Evolutionary conservation across 352 stramenopile genomes (phyloP).

Genomic region (Pythium sukuiense): DNA sequence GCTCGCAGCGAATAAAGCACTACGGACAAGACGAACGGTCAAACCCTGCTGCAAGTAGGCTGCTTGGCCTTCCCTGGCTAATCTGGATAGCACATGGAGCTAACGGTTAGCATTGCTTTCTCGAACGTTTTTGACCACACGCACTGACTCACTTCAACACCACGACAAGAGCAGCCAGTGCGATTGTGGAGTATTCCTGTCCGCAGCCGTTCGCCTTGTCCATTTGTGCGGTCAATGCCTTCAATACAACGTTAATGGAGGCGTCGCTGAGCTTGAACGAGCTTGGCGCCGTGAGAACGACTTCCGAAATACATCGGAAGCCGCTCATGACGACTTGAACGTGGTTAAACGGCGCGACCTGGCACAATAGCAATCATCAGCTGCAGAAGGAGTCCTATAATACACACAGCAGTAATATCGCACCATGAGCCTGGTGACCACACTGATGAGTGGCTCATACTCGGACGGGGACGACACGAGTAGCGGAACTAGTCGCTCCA

Average conservation of each 20-base stretch:
- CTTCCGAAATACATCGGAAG: conserved; percentile 13
- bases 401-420: background rate
- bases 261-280: conserved; percentile 10
- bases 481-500: conserved; percentile 8
- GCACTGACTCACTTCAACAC: conserved; percentile 2
- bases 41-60: background rate
- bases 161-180: background rate
- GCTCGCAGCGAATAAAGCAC: background rate
- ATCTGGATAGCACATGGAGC: background rate
- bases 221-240: background rate
- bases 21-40: background rate
- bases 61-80: background rate
- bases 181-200: background rate
- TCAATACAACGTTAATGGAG: conserved; percentile 1
- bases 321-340: conserved; percentile 4
- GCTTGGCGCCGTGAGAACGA: background rate
- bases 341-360: conserved; percentile 9
- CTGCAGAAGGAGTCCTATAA: background rate
- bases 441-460: background rate
- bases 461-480: background rate
- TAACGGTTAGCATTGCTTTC: too few relatives aligned
- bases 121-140: too few relatives aligned
- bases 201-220: background rate
- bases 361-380: background rate
- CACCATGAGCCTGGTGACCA: conserved; percentile 17